Percentiles rank a stretch among this genome's conserved stretches.
Conservation (phyloP, 2,329 filamentous ascomycete species). For the Fusarium annulatum region DNA sequence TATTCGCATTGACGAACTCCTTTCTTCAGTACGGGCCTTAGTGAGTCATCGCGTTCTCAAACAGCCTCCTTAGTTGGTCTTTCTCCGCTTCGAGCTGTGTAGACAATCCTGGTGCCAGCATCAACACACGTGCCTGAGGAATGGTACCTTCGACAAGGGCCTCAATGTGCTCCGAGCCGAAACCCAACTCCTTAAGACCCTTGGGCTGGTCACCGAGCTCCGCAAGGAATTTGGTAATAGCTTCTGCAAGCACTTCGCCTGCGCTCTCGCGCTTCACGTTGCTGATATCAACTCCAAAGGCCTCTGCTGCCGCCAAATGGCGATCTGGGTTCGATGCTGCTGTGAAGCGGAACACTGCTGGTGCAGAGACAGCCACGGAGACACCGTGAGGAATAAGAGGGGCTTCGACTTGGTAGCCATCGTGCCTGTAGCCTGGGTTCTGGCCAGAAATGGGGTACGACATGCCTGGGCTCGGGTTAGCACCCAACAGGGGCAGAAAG, state of each 20-base stretch:
- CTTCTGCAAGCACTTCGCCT: conserved; percentile 87
- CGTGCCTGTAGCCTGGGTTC: conserved; percentile 88
- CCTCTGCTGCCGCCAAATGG: conserved; percentile 88
- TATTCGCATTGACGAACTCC: conserved; percentile 26
- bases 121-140: conserved; percentile 89
- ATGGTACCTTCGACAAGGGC: conserved; percentile 92
- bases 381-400: conserved; percentile 96
- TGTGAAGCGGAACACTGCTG: conserved; percentile 94
- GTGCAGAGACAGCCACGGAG: conserved; percentile 91
- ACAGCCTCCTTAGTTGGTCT: conserved; percentile 75
- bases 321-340: conserved; percentile 91
- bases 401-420: conserved; percentile 80
- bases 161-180: conserved; percentile 79
- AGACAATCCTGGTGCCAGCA: conserved; percentile 86
- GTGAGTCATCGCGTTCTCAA: conserved; percentile 68
- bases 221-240: conserved; percentile 82
- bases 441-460: conserved; percentile 97
- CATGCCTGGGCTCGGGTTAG: conserved; percentile 71
- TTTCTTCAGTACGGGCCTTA: conserved; percentile 31
- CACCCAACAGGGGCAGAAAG: conserved; percentile 3
- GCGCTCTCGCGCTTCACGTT: conserved; percentile 91
- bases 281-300: conserved; percentile 88
- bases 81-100: conserved; percentile 76
- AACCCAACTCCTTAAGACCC: conserved; percentile 86
- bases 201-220: conserved; percentile 90